phyloP scores from a whole-genome alignment of 78 protist genomes.

The Dictyostelium firmibasis region DNA sequence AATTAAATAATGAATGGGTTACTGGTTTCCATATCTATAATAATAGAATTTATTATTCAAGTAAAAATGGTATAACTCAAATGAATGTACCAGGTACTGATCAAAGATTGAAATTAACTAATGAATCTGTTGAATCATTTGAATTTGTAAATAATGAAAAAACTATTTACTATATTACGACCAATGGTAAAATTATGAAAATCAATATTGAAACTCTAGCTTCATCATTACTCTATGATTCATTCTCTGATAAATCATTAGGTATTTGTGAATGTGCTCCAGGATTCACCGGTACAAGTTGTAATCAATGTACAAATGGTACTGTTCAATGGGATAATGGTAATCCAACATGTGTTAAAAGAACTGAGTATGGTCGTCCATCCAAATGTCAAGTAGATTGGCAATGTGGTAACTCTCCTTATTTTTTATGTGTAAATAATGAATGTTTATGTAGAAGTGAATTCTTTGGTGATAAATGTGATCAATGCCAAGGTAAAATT shows the following conservation, averaged over 20 bases:
- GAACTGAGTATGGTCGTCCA: background rate
- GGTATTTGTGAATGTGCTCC: background rate
- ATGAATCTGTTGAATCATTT: background rate
- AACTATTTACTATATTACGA: constrained; percentile 3
- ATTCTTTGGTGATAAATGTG: background rate
- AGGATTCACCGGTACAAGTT: background rate
- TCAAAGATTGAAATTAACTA: background rate
- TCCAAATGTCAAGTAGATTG: background rate
- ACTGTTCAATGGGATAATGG: background rate
- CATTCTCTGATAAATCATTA: background rate
- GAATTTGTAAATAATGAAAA: background rate
- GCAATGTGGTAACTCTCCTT: constrained; percentile 8
- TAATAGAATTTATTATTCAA: background rate
- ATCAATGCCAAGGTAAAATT: background rate
- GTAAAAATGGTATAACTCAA: background rate
- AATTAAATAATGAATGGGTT: background rate
- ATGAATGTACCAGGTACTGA: background rate
- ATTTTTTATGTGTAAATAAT: background rate
- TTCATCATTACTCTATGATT: background rate
- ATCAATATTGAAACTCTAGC: background rate
- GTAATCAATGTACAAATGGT: background rate
- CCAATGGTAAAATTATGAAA: background rate
- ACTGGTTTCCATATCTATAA: background rate
- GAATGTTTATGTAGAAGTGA: background rate
- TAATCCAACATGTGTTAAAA: background rate